Base-by-base conservation (phyloP, 2,329 filamentous ascomycete genomes). In the Fusarium sp. region DNA sequence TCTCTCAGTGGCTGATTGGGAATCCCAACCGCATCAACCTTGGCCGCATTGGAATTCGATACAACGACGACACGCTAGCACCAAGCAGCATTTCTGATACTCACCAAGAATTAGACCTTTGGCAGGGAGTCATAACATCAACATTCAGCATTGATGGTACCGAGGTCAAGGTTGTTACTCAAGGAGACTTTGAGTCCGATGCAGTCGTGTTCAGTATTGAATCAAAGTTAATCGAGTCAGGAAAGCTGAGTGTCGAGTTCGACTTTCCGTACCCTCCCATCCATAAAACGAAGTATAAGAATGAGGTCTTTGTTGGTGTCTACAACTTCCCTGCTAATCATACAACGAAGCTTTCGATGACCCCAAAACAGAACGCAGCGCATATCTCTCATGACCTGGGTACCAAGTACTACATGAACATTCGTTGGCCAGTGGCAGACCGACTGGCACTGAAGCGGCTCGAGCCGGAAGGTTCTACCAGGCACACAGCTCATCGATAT, bases 1-100 rank as follows among this genome's bases (percentile, higher is more conserved):
- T 80, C 15, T 85, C 84, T 6, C 83, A 87, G 62, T 89, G 86
- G 87, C 76, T 88, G 23, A 86, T 86, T 33, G 80, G 81, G n/a
- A 85, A 85, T 46, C 83, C 82, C 0, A 83, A 85, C 27, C 79
- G 83, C 5, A 75, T 85, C 37, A 85, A 85, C 49, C 72, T 85
- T 2, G 83, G 82, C 4, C 79, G 82, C 3, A 80, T 85, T 18
- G 82, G 83, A 1, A 77, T 85, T 7, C 78, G 73, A 23, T 83
- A 83, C 45, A 75, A 77, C 20, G 76, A 72, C 0, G 41, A 64
- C 0, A 79, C 78, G 1, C 72, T 84, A 2, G 70, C 76, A 1
- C 74, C 79, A 1, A 44, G 35, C 11, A 30, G 57, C 4, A 80
- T 84, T 15, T 67, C 72, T 0, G 59, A 78, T 3, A 79, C 78